phyloP scores from a whole-genome alignment of 2,329 filamentous ascomycete species.

The Microascus cirrosus region DNA sequence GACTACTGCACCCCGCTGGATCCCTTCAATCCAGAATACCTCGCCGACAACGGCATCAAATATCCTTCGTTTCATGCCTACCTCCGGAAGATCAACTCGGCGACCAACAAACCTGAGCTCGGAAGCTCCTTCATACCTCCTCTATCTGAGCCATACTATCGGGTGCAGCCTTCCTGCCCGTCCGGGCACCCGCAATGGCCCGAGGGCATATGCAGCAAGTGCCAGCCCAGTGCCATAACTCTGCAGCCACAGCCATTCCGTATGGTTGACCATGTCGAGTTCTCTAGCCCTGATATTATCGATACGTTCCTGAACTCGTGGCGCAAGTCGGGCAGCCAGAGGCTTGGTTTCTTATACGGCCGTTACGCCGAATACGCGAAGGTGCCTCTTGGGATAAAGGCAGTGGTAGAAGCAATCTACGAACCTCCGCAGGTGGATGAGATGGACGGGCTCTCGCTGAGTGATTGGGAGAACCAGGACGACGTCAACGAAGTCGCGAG shows the following conservation, averaged over 20 bases:
- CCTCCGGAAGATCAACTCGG: conserved; percentile 86
- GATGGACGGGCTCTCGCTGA: conserved; percentile 74
- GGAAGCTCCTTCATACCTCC: conserved; percentile 95
- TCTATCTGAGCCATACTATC: conserved; percentile 82
- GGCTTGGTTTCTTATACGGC: conserved; percentile 84
- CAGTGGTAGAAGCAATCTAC: conserved; percentile 93
- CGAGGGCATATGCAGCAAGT: conserved; percentile 95
- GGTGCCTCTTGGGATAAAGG: conserved; percentile 88
- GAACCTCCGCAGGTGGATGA: conserved; percentile 90
- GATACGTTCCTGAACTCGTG: conserved; percentile 88
- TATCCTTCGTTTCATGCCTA: conserved; percentile 94
- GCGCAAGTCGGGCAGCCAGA: conserved; percentile 73
- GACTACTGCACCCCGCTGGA: conserved; percentile 98
- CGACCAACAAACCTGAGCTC: conserved; percentile 90
- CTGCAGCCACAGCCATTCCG: conserved; percentile 87
- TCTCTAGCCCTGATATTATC: conserved; percentile 72
- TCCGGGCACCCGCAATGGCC: conserved; percentile 90
- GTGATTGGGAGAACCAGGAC: conserved; percentile 74
- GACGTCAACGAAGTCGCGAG: conserved; percentile 71
- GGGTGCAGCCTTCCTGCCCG: conserved; percentile 80
- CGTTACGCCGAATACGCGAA: conserved; percentile 83
- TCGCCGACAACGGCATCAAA: conserved; percentile 96
- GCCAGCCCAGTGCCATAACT: conserved; percentile 93
- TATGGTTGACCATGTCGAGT: conserved; percentile 98
- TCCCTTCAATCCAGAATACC: conserved; percentile 80